Evolutionary conservation across 371 early-diverging fungal species (phyloP).

Genomic region (Choanephora cucurbitarum): DNA sequence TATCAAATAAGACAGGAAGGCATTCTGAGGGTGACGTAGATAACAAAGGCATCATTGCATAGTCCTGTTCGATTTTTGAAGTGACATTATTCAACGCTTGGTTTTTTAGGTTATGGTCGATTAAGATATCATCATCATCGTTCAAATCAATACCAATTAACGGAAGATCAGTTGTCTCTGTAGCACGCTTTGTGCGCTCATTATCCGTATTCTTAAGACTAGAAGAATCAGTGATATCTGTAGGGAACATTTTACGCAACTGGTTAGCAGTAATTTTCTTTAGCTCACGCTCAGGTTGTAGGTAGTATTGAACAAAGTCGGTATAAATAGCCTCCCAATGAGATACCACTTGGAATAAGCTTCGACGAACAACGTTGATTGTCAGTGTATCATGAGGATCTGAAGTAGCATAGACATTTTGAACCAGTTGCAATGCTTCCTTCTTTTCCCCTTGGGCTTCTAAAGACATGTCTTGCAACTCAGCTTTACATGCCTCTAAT

Average conservation of each 20-base stretch:
- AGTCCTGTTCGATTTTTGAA: too few species aligned
- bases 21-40: not conserved
- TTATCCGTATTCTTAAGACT: slow-evolving; percentile 24
- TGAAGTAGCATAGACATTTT: slow-evolving; percentile 77
- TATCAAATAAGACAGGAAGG: not conserved
- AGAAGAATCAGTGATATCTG: slow-evolving; percentile 33
- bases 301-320: slow-evolving; percentile 70
- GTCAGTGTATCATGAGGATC: slow-evolving; percentile 79
- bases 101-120: slow-evolving; percentile 3
- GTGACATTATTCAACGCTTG: not conserved
- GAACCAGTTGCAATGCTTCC: slow-evolving; percentile 77
- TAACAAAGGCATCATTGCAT: slow-evolving; percentile 6
- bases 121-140: slow-evolving; percentile 23
- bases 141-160: slow-evolving; percentile 41
- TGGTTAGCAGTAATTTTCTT: slow-evolving; percentile 67
- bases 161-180: slow-evolving; percentile 43
- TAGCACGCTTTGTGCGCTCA: slow-evolving; percentile 46
- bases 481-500: slow-evolving; percentile 64
- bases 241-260: slow-evolving; percentile 67
- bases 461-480: slow-evolving; percentile 62
- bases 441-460: slow-evolving; percentile 79
- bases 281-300: slow-evolving; percentile 78
- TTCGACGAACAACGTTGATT: slow-evolving; percentile 73
- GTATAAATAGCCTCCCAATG: slow-evolving; percentile 87
- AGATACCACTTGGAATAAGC: slow-evolving; percentile 73